These are phyloP conservation scores for Vachellia pachyceras DNA, from an alignment of 306 rosid genomes.

Conservation along the genomic window DNA sequence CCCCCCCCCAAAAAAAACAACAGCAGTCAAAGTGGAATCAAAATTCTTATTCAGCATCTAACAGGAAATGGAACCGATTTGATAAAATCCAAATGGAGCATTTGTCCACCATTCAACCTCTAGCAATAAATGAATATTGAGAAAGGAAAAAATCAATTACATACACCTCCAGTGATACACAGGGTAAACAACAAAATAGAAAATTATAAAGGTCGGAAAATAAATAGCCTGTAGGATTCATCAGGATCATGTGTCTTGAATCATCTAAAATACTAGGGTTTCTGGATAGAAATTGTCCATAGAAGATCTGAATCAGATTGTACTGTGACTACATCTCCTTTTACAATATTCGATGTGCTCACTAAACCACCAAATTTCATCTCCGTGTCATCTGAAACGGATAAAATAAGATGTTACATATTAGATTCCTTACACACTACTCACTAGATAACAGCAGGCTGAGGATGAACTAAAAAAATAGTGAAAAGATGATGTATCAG, in stretches of 20 bases:
- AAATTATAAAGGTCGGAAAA: conserved; percentile 32
- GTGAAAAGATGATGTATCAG: conserved; percentile 11
- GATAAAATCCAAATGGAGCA: not conserved
- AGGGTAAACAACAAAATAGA: not conserved
- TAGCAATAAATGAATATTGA: not conserved
- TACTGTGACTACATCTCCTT: conserved; percentile 72
- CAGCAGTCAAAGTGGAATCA: not conserved
- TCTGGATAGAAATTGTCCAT: conserved; percentile 87
- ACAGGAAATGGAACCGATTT: not conserved
- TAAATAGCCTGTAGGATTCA: conserved; percentile 24
- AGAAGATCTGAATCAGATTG: conserved; percentile 93
- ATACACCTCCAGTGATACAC: conserved; percentile 31
- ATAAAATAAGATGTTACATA: conserved; percentile 23
- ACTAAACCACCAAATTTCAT: conserved; percentile 90
- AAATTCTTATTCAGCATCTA: not conserved
- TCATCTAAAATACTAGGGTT: conserved; percentile 46
- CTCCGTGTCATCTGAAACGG: conserved; percentile 66
- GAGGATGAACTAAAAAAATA: conserved; percentile 1
- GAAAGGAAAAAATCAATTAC: conserved; percentile 26
- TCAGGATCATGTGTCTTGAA: not conserved
- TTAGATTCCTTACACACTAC: conserved; percentile 32
- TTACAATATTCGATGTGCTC: conserved; percentile 83
- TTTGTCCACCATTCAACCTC: not conserved
- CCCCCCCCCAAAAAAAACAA: no score
- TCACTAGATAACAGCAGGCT: conserved; percentile 2